Evolutionary conservation across 2,329 filamentous ascomycete genomes (phyloP).

Genomic region (Taxawa tesnikishii): DNA sequence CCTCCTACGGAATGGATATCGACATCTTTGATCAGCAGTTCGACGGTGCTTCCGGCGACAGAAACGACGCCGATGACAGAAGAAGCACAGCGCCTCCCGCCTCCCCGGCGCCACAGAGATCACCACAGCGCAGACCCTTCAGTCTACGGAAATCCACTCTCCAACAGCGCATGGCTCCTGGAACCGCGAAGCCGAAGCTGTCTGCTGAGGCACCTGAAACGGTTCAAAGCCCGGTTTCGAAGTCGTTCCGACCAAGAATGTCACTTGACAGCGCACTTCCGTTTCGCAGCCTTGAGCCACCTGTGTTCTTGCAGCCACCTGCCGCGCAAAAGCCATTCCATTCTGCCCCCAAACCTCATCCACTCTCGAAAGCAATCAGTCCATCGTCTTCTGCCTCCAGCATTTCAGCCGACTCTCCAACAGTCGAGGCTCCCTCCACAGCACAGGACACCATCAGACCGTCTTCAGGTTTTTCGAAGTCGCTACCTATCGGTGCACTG

Average conservation of each 20-base stretch:
- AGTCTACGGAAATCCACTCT: constrained; percentile 69
- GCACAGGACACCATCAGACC: constrained; percentile 33
- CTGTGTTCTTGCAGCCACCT: constrained; percentile 22
- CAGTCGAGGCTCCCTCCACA: constrained; percentile 11
- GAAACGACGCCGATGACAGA: constrained; percentile 6
- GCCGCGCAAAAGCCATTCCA: constrained; percentile 18
- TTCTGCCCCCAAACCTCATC: constrained; percentile 49
- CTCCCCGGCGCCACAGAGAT: constrained; percentile 11
- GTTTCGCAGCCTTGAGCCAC: constrained; percentile 51
- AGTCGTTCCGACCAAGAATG: constrained; percentile 45
- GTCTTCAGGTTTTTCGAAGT: constrained; percentile 56
- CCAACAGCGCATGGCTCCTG: constrained; percentile 60
- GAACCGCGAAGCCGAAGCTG: constrained; percentile 23
- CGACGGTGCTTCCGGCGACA: constrained; percentile 15
- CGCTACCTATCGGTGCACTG: constrained; percentile 55
- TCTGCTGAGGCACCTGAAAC: constrained; percentile 19
- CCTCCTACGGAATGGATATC: constrained; percentile 51
- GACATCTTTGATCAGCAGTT: constrained; percentile 62
- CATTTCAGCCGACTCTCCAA: constrained; percentile 60
- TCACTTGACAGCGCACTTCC: constrained; percentile 70
- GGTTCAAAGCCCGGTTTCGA: constrained; percentile 7
- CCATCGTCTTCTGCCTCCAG: constrained; percentile 78
- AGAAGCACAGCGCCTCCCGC: not conserved
- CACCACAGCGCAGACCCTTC: constrained; percentile 20
- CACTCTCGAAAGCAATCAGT: constrained; percentile 73